Conservation (phyloP, 139 green algal species). For the Deuterostichococcus epilithicus region DNA sequence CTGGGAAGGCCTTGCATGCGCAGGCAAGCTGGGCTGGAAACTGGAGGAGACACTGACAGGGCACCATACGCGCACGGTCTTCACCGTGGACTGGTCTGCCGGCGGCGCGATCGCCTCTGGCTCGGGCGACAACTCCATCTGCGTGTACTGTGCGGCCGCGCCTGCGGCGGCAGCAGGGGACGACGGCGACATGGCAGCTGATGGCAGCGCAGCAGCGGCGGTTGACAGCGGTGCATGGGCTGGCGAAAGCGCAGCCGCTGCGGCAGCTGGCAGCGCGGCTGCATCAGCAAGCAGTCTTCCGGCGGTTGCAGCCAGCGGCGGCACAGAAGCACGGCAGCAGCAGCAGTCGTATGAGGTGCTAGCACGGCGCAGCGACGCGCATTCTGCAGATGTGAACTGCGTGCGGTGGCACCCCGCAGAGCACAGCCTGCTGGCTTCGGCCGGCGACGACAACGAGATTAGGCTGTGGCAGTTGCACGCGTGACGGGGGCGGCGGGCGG, state of each 20-base stretch:
- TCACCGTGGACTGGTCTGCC: slow-evolving; percentile 67
- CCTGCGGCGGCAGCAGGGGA: background rate
- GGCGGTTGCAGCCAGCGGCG: background rate
- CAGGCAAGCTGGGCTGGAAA: slow-evolving; percentile 30
- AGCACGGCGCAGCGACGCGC: slow-evolving; percentile 33
- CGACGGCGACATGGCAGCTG: background rate
- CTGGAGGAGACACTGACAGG: slow-evolving; percentile 55
- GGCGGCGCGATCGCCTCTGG: slow-evolving; percentile 60
- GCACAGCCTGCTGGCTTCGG: slow-evolving; percentile 56
- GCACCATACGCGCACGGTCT: slow-evolving; percentile 74
- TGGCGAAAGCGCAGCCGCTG: background rate
- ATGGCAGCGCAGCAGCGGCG: background rate
- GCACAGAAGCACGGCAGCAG: background rate
- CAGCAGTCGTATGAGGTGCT: slow-evolving; percentile 30
- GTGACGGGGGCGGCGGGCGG: too few relatives aligned
- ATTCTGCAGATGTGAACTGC: slow-evolving; percentile 78
- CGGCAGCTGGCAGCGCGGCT: background rate
- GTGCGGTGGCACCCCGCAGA: slow-evolving; percentile 70
- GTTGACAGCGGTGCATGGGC: background rate
- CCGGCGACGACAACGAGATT: slow-evolving; percentile 65
- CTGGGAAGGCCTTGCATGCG: background rate
- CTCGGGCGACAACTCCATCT: slow-evolving; percentile 65
- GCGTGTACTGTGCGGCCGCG: slow-evolving; percentile 21
- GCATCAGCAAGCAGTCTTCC: too few relatives aligned
- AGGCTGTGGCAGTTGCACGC: slow-evolving; percentile 67